Percentiles rank a stretch among this genome's conserved stretches.
phyloP scores from a whole-genome alignment of 345 rosid genomes.

The Barbarea vulgaris region DNA sequence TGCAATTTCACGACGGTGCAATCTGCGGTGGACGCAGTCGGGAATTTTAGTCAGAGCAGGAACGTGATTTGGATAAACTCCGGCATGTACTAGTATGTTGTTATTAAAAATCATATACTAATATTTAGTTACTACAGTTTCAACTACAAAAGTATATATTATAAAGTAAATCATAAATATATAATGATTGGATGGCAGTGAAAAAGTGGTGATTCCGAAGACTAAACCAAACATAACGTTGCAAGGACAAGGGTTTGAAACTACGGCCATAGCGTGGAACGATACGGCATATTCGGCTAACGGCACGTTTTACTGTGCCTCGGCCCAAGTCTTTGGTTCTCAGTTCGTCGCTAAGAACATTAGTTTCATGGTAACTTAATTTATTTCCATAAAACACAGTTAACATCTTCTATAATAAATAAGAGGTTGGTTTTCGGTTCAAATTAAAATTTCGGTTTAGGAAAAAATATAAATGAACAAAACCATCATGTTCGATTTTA shows the following conservation, averaged over 20 bases:
- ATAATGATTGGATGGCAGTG: conserved; percentile 44
- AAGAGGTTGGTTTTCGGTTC: neutral
- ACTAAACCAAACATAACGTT: conserved; percentile 78
- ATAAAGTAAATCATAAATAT: neutral
- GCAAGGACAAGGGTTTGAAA: conserved; percentile 84
- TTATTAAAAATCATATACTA: neutral
- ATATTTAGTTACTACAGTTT: neutral
- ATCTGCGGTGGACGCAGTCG: conserved; percentile 67
- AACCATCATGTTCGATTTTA: neutral
- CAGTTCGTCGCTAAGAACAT: conserved; percentile 81
- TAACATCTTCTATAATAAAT: too few species aligned
- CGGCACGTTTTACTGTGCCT: conserved; percentile 76
- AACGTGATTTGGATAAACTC: conserved; percentile 78
- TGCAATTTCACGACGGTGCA: conserved; percentile 90
- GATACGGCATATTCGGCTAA: conserved; percentile 75
- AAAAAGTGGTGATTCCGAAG: conserved; percentile 67
- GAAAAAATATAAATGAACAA: neutral
- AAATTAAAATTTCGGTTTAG: neutral
- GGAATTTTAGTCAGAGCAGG: conserved; percentile 59
- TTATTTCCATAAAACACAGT: neutral
- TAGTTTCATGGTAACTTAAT: conserved; percentile 74
- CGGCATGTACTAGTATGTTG: conserved; percentile 79
- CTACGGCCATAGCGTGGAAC: conserved; percentile 87
- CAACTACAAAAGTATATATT: neutral
- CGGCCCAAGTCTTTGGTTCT: conserved; percentile 79